Evolutionary conservation across 2,329 filamentous ascomycete species (phyloP), one percentile per base, ranked within the genome.

Genomic region (Nigrograna mackinnonii): DNA sequence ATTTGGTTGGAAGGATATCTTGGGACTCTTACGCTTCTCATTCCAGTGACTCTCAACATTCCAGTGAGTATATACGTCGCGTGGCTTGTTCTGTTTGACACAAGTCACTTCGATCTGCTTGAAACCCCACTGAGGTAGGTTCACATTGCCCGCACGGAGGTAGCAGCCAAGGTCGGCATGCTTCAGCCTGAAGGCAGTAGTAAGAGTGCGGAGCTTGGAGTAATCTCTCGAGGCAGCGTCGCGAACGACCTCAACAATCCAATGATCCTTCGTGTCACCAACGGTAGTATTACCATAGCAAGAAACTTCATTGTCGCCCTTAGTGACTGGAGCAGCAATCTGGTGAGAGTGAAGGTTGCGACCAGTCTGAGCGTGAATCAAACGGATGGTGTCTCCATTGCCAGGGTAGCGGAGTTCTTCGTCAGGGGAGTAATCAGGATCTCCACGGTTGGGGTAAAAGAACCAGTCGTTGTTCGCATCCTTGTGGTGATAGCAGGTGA

Each of bases 401-500:
- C 81, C 85, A 55, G 96, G 82, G 64, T 86, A 95, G 49, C 76
- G 77, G 48, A 89, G 77, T 24, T 86, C 83, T 44, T 84, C 79
- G 46, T 89, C 84, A 4, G 82, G 72, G 58, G 91, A 79, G 62
- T 85, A 96, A 14, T 87, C 85, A 18, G 79, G 72, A 45, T 95
- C 82, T 40, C 78, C 72, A 50, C 95, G 89, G 74, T 92, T 96
- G 19, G 94, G 94, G 69, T 96, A 96, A 73, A 99, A 91, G 74
- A 95, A 96, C 94, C 94, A 99, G 69, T 99, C 94, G 69, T 99
- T 99, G 82, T 99, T 99, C 68, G 92, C 81, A 77, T 99, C 94
- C 70, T 99, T 99, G 79, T 99, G 94, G 73, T 99, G 94, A 73
- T 99, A 99, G 78, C 95, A 99, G 50, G 94, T 99, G 49, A 99